Evolutionary conservation across 192 early-diverging fungal genomes (phyloP).

Genomic region (Irineochytrium annulatum): DNA sequence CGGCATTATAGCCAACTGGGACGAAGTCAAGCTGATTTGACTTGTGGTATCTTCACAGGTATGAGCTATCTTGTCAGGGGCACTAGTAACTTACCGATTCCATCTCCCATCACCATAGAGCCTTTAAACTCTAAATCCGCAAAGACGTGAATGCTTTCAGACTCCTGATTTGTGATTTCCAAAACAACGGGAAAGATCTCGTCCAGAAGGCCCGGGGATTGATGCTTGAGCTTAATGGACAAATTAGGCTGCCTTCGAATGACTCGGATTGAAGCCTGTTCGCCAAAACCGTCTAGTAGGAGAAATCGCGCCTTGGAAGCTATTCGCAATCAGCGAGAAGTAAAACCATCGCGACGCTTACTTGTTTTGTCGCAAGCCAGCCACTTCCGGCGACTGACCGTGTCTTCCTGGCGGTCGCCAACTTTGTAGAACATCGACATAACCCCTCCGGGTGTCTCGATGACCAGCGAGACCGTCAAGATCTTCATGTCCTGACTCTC

Average conservation of each 20-base stretch:
- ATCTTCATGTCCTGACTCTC: constrained; percentile 62
- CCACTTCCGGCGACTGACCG: constrained; percentile 30
- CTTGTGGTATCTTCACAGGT: neutral
- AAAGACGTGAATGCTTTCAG: constrained; percentile 50
- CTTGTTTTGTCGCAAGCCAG: neutral
- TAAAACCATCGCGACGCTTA: neutral
- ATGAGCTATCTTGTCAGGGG: neutral
- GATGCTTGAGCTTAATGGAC: constrained; percentile 42
- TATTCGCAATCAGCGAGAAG: constrained; percentile 8
- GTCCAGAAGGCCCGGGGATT: constrained; percentile 63
- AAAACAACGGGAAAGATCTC: constrained; percentile 60
- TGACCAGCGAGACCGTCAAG: constrained; percentile 20
- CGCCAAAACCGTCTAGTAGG: constrained; percentile 52
- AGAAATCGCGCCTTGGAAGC: constrained; percentile 25
- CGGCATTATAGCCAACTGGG: constrained; percentile 4
- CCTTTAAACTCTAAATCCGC: constrained; percentile 59
- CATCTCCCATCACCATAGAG: constrained; percentile 38
- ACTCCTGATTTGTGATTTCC: constrained; percentile 62
- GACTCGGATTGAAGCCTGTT: constrained; percentile 45
- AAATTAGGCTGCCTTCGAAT: constrained; percentile 61
- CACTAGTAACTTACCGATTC: constrained; percentile 33
- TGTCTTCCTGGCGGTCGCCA: constrained; percentile 29
- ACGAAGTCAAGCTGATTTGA: neutral
- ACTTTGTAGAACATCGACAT: constrained; percentile 30
- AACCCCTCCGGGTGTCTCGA: constrained; percentile 10